A percentile compares a stretch with the other conserved stretches of the same genome.
Evolutionary conservation across 2,329 filamentous ascomycete genomes (phyloP).

Genomic region (Colletotrichum spinosum): DNA sequence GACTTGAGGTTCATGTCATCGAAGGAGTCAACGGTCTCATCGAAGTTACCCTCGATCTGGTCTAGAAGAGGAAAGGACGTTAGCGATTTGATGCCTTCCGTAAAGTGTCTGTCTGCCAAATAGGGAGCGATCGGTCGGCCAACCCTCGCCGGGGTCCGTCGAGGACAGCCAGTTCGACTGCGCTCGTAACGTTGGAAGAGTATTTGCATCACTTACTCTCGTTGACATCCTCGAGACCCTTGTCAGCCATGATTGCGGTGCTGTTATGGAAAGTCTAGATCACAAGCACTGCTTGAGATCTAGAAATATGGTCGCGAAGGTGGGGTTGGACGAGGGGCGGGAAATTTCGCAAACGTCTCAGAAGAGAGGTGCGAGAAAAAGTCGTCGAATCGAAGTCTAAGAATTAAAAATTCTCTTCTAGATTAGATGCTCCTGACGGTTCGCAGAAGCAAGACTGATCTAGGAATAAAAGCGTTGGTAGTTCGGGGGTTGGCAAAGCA

Average conservation of each 20-base stretch:
- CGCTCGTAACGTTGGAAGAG: neutral
- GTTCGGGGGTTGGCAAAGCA: slow-evolving; percentile 44
- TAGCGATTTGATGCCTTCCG: slow-evolving; percentile 38
- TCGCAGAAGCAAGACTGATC: slow-evolving; percentile 55
- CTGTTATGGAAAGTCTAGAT: slow-evolving; percentile 67
- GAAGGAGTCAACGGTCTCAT: slow-evolving; percentile 99
- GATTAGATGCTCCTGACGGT: slow-evolving; percentile 60
- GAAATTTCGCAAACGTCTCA: slow-evolving; percentile 50
- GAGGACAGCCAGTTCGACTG: neutral
- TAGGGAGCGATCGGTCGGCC: slow-evolving; percentile 22
- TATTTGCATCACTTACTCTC: slow-evolving; percentile 65
- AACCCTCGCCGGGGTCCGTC: neutral
- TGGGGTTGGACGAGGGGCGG: slow-evolving; percentile 46
- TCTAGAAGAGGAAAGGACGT: slow-evolving; percentile 61
- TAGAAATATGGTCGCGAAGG: slow-evolving; percentile 54
- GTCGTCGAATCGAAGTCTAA: slow-evolving; percentile 44
- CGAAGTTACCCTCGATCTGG: slow-evolving; percentile 99
- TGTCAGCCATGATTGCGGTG: slow-evolving; percentile 98
- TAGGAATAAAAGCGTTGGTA: slow-evolving; percentile 50
- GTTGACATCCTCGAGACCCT: slow-evolving; percentile 98
- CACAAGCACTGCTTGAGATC: slow-evolving; percentile 86
- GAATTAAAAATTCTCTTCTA: slow-evolving; percentile 50
- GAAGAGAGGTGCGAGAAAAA: slow-evolving; percentile 38
- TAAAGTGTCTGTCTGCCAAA: neutral
- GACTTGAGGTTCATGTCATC: slow-evolving; percentile 97